Conservation (phyloP, 164 flowering plant genomes). For the Aristolochia fimbriata region DNA sequence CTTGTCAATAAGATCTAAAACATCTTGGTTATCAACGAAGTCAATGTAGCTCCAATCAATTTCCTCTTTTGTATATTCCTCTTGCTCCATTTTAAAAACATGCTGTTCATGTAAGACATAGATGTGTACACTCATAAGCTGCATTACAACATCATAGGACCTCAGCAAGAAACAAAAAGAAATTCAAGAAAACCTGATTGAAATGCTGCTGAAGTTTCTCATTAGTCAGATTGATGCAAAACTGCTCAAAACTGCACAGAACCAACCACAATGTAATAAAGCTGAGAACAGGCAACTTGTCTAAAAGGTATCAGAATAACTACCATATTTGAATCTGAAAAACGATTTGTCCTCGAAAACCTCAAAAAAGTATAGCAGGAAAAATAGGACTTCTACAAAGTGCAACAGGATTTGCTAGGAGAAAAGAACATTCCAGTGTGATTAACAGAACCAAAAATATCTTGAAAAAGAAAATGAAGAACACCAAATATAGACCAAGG, state of each 20-base stretch:
- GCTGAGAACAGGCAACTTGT: not conserved
- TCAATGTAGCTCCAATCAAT: slow-evolving; percentile 99
- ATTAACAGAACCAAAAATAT: too few relatives aligned
- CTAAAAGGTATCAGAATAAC: too few relatives aligned
- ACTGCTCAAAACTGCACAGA: slow-evolving; percentile 89
- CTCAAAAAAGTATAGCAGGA: too few relatives aligned
- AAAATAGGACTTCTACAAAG: too few relatives aligned
- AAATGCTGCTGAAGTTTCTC: slow-evolving; percentile 99
- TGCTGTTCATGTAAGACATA: slow-evolving; percentile 42
- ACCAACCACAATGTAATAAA: not conserved
- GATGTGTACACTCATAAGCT: not conserved
- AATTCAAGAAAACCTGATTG: slow-evolving; percentile 64
- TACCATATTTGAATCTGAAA: too few relatives aligned
- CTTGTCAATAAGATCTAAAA: slow-evolving; percentile 97
- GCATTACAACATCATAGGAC: not conserved
- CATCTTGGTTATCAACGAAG: slow-evolving; percentile 91
- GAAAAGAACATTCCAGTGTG: too few relatives aligned
- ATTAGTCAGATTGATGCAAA: slow-evolving; percentile 98
- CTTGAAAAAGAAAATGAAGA: too few relatives aligned
- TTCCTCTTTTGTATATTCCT: slow-evolving; percentile 94
- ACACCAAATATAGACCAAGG: too few relatives aligned
- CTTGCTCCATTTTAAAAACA: slow-evolving; percentile 99
- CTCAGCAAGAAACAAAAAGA: not conserved
- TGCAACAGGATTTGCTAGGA: too few relatives aligned
- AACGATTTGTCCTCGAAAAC: too few relatives aligned